Conservation (phyloP, 768 basidiomycete species). For the Hericium coralloides region DNA sequence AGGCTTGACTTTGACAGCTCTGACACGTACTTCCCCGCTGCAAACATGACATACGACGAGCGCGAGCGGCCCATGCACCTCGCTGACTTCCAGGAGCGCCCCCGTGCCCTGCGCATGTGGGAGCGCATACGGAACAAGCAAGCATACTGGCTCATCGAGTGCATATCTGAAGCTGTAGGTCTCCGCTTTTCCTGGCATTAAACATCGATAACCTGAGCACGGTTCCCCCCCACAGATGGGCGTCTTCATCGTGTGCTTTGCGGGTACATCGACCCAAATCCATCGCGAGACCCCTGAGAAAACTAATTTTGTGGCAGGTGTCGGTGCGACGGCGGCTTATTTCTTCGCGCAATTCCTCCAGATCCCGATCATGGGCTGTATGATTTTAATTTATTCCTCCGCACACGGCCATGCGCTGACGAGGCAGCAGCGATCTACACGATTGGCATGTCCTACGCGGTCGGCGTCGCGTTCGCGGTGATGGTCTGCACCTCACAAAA, state of each 20-base stretch:
- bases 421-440: constrained; percentile 21
- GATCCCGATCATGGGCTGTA: constrained; percentile 20
- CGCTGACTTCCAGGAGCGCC: constrained; percentile 32
- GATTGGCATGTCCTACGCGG: constrained; percentile 27
- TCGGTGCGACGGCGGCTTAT: constrained; percentile 26
- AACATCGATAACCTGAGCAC: neutral
- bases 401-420: neutral
- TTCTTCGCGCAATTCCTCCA: constrained; percentile 19
- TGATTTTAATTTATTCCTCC: constrained; percentile 6
- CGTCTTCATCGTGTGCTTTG: constrained; percentile 11
- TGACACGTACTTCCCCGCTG: too few relatives aligned
- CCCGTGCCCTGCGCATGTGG: constrained; percentile 36
- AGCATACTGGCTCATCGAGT: constrained; percentile 47
- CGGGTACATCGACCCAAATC: neutral
- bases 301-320: constrained; percentile 12
- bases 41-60: too few relatives aligned
- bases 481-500: constrained; percentile 24
- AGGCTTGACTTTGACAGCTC: too few relatives aligned
- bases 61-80: constrained; percentile 21
- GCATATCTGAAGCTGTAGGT: constrained; percentile 50
- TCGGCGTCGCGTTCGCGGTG: constrained; percentile 31
- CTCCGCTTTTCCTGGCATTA: neutral
- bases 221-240: neutral
- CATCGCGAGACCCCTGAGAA: too few relatives aligned
- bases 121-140: constrained; percentile 31